phyloP scores from a whole-genome alignment of 2,329 filamentous ascomycete species.

The Colletotrichum cordylinicola region DNA sequence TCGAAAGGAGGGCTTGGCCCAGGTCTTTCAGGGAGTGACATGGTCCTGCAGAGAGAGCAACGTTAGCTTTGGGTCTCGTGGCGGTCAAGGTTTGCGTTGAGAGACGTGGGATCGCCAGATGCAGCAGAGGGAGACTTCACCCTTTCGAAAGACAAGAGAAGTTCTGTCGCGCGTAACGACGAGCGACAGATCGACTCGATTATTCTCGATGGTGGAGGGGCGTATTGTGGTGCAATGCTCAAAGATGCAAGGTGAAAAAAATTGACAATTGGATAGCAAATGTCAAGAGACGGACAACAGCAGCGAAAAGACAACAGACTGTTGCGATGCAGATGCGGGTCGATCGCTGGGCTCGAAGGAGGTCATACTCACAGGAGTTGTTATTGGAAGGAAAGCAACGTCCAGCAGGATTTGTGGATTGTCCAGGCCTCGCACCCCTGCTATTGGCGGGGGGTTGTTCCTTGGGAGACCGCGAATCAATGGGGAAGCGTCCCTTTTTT shows the following conservation, averaged over 20 bases:
- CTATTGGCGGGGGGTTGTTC: slow-evolving; percentile 21
- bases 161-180: slow-evolving; percentile 4
- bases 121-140: slow-evolving; percentile 19
- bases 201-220: not conserved
- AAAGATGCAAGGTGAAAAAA: not conserved
- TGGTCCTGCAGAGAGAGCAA: slow-evolving; percentile 42
- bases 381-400: slow-evolving; percentile 20
- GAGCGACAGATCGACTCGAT: not conserved
- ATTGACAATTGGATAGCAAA: not conserved
- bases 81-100: not conserved
- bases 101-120: not conserved
- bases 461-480: slow-evolving; percentile 24
- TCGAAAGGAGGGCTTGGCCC: slow-evolving; percentile 67
- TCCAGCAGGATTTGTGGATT: slow-evolving; percentile 21
- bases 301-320: slow-evolving; percentile 3
- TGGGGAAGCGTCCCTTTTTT: slow-evolving; percentile 10
- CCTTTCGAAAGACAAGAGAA: slow-evolving; percentile 20
- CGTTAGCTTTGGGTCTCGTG: not conserved
- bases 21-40: slow-evolving; percentile 71
- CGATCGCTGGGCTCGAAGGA: not conserved
- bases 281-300: not conserved
- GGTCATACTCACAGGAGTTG: slow-evolving; percentile 23
- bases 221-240: not conserved
- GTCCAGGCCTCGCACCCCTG: slow-evolving; percentile 21
- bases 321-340: slow-evolving; percentile 6